Evolutionary conservation across 108 stramenopile genomes (phyloP).

Genomic region (Hondaea fermentalgiana): DNA sequence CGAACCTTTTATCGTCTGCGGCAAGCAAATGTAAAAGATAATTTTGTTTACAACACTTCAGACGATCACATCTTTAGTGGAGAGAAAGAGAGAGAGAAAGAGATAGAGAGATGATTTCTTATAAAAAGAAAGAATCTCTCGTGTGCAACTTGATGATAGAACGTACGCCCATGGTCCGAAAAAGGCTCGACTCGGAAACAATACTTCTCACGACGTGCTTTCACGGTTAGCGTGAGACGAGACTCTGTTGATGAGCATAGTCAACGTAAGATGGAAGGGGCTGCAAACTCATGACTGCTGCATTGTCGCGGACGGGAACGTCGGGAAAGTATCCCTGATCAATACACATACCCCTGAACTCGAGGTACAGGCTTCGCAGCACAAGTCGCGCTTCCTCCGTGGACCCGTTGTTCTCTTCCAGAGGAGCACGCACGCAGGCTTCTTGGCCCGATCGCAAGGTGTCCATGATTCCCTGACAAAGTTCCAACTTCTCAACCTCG

Average conservation of each 20-base stretch:
- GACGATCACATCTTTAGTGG: no score
- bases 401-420: neutral
- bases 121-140: no score
- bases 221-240: no score
- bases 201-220: no score
- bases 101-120: no score
- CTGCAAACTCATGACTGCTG: neutral
- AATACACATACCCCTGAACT: neutral
- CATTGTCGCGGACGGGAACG: neutral
- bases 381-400: neutral
- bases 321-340: conserved; percentile 12
- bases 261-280: neutral
- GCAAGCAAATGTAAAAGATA: no score
- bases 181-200: no score
- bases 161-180: no score
- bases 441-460: neutral
- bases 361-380: neutral
- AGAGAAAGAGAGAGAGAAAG: no score
- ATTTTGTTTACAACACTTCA: no score
- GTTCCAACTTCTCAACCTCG: neutral
- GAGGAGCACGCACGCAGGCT: neutral
- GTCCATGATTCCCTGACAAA: conserved; percentile 5
- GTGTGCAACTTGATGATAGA: no score
- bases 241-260: neutral
- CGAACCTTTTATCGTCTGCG: no score